Conservation (phyloP, 352 stramenopile species). For the Globisporangium nodosum region DNA sequence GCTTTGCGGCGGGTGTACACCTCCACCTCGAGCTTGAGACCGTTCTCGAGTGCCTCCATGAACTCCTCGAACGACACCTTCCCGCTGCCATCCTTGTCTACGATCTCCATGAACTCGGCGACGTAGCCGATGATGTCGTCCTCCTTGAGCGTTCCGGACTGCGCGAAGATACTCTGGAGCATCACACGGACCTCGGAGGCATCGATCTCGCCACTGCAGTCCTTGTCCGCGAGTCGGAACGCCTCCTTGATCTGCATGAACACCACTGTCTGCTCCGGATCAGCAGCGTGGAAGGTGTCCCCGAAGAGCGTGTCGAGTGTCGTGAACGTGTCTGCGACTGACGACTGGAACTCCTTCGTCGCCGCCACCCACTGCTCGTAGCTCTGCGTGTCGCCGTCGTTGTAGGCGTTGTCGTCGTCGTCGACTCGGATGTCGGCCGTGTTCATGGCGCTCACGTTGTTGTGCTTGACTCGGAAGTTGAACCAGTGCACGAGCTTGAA, state of each 20-base stretch:
- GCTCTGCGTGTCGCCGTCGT: slow-evolving; percentile 15
- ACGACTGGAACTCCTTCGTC: slow-evolving; percentile 37
- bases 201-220: slow-evolving; percentile 78
- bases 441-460: slow-evolving; percentile 33
- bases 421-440: slow-evolving; percentile 39
- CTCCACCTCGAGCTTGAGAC: slow-evolving; percentile 70
- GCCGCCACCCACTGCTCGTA: slow-evolving; percentile 47
- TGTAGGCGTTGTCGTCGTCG: slow-evolving; percentile 12
- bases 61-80: slow-evolving; percentile 83
- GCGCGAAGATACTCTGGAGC: slow-evolving; percentile 69
- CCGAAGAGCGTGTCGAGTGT: slow-evolving; percentile 69
- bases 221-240: slow-evolving; percentile 68
- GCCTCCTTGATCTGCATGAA: slow-evolving; percentile 88
- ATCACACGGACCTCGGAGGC: slow-evolving; percentile 66
- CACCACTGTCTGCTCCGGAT: slow-evolving; percentile 69
- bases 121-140: slow-evolving; percentile 68
- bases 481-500: slow-evolving; percentile 78
- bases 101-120: slow-evolving; percentile 66
- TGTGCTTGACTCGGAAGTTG: slow-evolving; percentile 49
- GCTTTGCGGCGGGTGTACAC: slow-evolving; percentile 31
- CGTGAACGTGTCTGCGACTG: slow-evolving; percentile 59
- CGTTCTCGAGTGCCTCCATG: slow-evolving; percentile 66
- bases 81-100: slow-evolving; percentile 55
- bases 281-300: slow-evolving; percentile 64
- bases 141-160: slow-evolving; percentile 61